A percentile compares a stretch with the other conserved stretches of the same genome.
Conservation (phyloP, 208 protist species). For the Acanthamoeba lenticulata region DNA sequence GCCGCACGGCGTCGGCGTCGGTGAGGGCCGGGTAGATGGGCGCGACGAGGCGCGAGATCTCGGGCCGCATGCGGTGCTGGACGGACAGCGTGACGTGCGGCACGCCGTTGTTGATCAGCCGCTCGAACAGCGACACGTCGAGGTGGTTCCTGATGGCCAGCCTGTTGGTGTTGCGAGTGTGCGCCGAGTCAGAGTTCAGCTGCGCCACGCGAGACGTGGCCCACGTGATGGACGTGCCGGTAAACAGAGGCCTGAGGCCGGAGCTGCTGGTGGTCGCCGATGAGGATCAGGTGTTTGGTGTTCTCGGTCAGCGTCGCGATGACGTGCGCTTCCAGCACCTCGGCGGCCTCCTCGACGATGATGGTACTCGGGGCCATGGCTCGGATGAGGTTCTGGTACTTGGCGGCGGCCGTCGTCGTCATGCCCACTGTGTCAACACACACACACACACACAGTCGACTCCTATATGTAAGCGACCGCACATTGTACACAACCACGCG, state of each 20-base stretch:
- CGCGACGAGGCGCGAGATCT: slow-evolving; percentile 78
- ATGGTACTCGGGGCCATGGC: slow-evolving; percentile 70
- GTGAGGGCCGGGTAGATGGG: slow-evolving; percentile 78
- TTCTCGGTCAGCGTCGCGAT: slow-evolving; percentile 65
- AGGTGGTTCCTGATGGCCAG: slow-evolving; percentile 72
- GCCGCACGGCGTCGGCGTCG: neutral
- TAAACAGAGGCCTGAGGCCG: slow-evolving; percentile 70
- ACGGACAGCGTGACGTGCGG: slow-evolving; percentile 44
- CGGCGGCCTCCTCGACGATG: slow-evolving; percentile 82
- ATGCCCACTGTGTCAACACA: slow-evolving; percentile 67
- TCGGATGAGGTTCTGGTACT: slow-evolving; percentile 75
- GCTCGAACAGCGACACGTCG: slow-evolving; percentile 81
- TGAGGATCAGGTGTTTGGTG: slow-evolving; percentile 80
- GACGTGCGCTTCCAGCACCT: slow-evolving; percentile 79
- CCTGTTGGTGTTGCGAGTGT: neutral
- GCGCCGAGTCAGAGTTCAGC: too few species aligned
- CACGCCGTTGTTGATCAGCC: slow-evolving; percentile 74
- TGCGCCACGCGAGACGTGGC: too few species aligned
- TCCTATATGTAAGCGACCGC: neutral
- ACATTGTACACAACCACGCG: neutral
- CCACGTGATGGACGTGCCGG: too few species aligned
- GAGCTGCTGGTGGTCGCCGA: slow-evolving; percentile 84
- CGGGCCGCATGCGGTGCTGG: slow-evolving; percentile 82
- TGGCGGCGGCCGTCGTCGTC: slow-evolving; percentile 78
- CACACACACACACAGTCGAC: too few species aligned